Evolutionary conservation across 768 basidiomycete genomes (phyloP), one percentile per base, ranked within the genome.

Genomic region (Auriscalpium orientale): DNA sequence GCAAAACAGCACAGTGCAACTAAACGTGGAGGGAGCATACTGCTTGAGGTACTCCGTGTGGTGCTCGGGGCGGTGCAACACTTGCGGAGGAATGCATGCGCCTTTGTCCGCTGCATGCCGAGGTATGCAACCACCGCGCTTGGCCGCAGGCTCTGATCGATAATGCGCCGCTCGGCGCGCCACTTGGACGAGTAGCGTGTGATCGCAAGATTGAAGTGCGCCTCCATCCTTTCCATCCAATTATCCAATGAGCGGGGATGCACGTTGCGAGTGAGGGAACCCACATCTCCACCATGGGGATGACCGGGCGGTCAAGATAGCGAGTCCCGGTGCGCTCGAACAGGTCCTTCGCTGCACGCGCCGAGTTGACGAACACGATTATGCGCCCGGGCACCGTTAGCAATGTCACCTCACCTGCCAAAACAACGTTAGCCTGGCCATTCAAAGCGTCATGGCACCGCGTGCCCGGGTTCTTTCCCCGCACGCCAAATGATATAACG

Each of bases 311-410:
- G 21, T 50, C 56, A 33, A 53, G 48, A 44, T 47, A 49, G 7
- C 37, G 40, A 7, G 46, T 54, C 13, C 56, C 47, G 9, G 47
- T 49, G 10, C 40, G 52, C n/a, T 58, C 53, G n/a, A 58, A 45
- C 12, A 58, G 34, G 46, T 50, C 53, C 36, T 50, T 54, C 9
- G 49, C 53, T 8, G 53, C 57, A 3, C 47, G 38, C 4, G 43
- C 53, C 33, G 38, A 55, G 36, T 58, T 58, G 50, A 54, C 47
- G 53, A 58, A 49, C 16, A 58, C 57, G 43, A 58, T 37, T 18
- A 54, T 4, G 33, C 44, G 46, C 11, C 57, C 53, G 48, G 49
- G 44, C n/a, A 58, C 57, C 4, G 53, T 35, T n/a, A 58, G 35
- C 15, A 53, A 58, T 5, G 53, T 58, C 13, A 58, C 53, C 12